phyloP scores from a whole-genome alignment of 306 rosid genomes.

The Pterocarpus macrocarpus region DNA sequence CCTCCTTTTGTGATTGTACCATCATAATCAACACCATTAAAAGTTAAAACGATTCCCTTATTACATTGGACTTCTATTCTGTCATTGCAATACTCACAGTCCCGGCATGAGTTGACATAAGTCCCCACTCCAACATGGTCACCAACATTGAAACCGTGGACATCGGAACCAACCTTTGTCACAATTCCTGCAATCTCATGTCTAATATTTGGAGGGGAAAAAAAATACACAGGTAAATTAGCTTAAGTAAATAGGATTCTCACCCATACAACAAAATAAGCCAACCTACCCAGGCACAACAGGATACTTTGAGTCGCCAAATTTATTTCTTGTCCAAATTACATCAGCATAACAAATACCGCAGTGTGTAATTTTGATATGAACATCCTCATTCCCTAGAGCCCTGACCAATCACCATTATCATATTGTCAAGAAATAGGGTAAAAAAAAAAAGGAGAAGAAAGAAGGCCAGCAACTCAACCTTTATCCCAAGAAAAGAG shows the following conservation, averaged over 20 bases:
- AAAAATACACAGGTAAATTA: conserved; percentile 18
- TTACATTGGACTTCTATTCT: conserved; percentile 59
- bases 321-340: conserved; percentile 65
- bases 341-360: conserved; percentile 88
- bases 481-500: conserved; percentile 2
- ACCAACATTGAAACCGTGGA: conserved; percentile 69
- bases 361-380: conserved; percentile 74
- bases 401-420: conserved; percentile 56
- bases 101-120: conserved; percentile 82
- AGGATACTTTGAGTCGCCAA: conserved; percentile 73
- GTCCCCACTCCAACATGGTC: conserved; percentile 93
- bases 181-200: conserved; percentile 90
- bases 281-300: conserved; percentile 76
- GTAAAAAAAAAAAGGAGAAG: too few relatives aligned
- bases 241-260: conserved; percentile 23
- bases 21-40: conserved; percentile 74
- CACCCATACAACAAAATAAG: not conserved
- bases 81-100: conserved; percentile 76
- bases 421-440: not conserved
- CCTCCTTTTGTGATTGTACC: conserved; percentile 90
- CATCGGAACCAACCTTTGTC: conserved; percentile 69
- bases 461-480: not conserved
- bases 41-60: conserved; percentile 63
- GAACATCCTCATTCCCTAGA: conserved; percentile 69
- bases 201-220: conserved; percentile 40